Evolutionary conservation across 371 early-diverging fungal species (phyloP), one percentile per base, ranked within the genome.

Genomic region (Mortierella sp.): DNA sequence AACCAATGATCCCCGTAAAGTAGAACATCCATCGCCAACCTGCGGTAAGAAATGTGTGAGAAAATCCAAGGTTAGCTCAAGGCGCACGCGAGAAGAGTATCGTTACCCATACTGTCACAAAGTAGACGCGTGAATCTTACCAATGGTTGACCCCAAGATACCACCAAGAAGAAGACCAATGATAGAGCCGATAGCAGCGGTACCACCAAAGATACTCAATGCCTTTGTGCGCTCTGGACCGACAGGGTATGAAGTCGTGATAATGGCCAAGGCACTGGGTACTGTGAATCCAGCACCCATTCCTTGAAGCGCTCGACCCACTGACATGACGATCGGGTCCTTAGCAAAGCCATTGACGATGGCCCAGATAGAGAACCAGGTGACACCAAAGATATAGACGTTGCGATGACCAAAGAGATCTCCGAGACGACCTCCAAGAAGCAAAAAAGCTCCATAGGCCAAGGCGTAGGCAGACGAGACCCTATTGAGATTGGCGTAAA

Each of bases 21-120:
- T 64, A 78, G 48, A 83, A 83, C 61, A 79, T 81, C 81, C 81
- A 79, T 23, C 79, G 45, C 83, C 82, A 83, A 23, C 83, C 82
- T 27, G 24, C 23, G 14, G 54, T 3, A 12, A 27, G 12, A 50
- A 7, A 50, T 14, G 28, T 26, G 49, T 9, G 26, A 48, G 26
- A 48, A 24, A 48, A 46, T 18, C 6, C 18, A 46, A 46, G 19
- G 12, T 18, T n/a, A n/a, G n/a, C n/a, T n/a, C n/a, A n/a, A n/a
- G n/a, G n/a, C n/a, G n/a, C n/a, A n/a, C n/a, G n/a, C n/a, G 45
- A 5, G n/a, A 43, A 16, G 45, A 16, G 45, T 5, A n/a, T 5
- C 45, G 5, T 19, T 43, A 16, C 45, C 14, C 45, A 9, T 43
- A 19, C 45, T 18, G 45, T n/a, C n/a, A 43, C n/a, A 5, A 43